Percentiles rank a stretch among this genome's conserved stretches.
Conservation (phyloP, 1,284 basidiomycete species). For the Trametes polyzona region DNA sequence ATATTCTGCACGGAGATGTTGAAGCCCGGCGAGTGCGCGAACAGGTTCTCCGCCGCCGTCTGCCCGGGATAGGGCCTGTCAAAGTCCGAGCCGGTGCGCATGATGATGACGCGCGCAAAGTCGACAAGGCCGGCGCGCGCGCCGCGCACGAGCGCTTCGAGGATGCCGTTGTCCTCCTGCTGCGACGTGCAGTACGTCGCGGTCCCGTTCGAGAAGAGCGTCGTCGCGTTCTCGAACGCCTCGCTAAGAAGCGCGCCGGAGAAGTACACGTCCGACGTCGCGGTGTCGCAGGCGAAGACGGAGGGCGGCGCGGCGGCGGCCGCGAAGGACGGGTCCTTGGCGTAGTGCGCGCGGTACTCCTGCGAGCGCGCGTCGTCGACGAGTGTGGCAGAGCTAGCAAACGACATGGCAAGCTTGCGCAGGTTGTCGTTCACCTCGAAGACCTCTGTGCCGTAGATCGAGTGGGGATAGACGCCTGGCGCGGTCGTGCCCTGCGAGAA, state of each 20-base stretch:
- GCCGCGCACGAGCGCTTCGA: constrained; percentile 48
- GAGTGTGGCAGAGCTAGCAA: constrained; percentile 41
- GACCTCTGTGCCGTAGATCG: constrained; percentile 53
- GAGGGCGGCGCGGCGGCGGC: constrained; percentile 39
- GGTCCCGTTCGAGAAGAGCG: constrained; percentile 42
- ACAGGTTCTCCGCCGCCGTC: constrained; percentile 30
- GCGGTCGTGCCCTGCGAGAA: constrained; percentile 40
- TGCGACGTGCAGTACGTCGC: constrained; percentile 48
- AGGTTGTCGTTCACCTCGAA: constrained; percentile 54
- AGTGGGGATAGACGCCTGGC: constrained; percentile 38
- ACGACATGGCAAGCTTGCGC: constrained; percentile 40
- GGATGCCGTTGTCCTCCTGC: constrained; percentile 54
- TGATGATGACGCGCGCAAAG: constrained; percentile 48
- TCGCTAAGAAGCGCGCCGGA: constrained; percentile 44
- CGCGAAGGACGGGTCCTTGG: constrained; percentile 26
- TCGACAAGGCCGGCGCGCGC: constrained; percentile 44
- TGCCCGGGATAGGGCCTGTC: constrained; percentile 43
- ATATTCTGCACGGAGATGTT: constrained; percentile 35
- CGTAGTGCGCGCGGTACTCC: constrained; percentile 43
- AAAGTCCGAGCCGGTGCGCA: constrained; percentile 50
- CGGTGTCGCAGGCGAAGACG: constrained; percentile 41
- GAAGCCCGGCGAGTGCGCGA: constrained; percentile 26
- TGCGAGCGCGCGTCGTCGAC: constrained; percentile 40
- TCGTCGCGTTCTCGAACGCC: constrained; percentile 47
- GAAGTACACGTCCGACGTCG: constrained; percentile 50